Conservation (phyloP, 2,329 filamentous ascomycete genomes). For the Colletotrichum phormii region DNA sequence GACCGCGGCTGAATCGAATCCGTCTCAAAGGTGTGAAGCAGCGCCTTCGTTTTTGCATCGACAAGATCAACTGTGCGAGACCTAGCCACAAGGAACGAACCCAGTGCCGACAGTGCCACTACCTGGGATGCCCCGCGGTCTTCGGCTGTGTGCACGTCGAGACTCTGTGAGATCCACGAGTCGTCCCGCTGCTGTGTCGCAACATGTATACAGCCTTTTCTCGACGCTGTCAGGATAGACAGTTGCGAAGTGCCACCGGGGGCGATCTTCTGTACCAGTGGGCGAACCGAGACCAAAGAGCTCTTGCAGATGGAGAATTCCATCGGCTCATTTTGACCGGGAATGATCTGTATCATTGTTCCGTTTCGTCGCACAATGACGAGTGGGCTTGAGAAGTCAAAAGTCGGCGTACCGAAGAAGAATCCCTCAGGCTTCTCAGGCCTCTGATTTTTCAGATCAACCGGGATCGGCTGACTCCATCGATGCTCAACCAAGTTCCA, state of each 20-base stretch:
- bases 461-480: conserved; percentile 66
- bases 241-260: conserved; percentile 11
- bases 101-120: conserved; percentile 67
- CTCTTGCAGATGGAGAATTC: conserved; percentile 64
- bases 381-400: conserved; percentile 56
- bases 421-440: conserved; percentile 71
- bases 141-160: conserved; percentile 53
- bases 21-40: conserved; percentile 73
- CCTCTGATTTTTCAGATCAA: conserved; percentile 68
- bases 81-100: conserved; percentile 71
- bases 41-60: conserved; percentile 53
- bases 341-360: conserved; percentile 67
- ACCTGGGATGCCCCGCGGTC: conserved; percentile 65
- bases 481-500: conserved; percentile 71
- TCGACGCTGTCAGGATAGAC: conserved; percentile 60
- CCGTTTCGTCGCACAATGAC: conserved; percentile 75
- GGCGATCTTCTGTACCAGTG: conserved; percentile 59
- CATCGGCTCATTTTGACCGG: conserved; percentile 54
- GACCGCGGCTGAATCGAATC: conserved; percentile 69
- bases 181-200: conserved; percentile 51
- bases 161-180: conserved; percentile 62
- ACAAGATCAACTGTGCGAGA: conserved; percentile 69
- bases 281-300: conserved; percentile 62
- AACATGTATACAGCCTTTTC: conserved; percentile 62
- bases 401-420: conserved; percentile 66